Base-by-base conservation (phyloP, 2,329 filamentous ascomycete genomes). In the Gyromitra esculenta region DNA sequence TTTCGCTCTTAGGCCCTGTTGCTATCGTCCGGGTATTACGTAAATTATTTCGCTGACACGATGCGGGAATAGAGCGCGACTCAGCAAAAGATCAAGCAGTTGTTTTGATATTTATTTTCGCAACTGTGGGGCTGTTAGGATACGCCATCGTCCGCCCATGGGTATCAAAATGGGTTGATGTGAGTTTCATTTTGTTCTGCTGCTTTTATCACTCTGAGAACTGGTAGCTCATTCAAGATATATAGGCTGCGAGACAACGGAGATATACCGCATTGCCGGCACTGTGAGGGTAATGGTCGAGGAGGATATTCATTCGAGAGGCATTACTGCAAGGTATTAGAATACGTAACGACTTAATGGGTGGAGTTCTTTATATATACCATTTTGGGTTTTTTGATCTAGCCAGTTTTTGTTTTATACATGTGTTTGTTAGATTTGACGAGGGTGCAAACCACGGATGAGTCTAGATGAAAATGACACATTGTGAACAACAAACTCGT, bases 51-150 rank as follows among this genome's bases (percentile, higher is more conserved):
- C 63, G 59, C 18, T 79, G 48, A 80, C 59, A 25, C 18, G 43
- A 11, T 35, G 50, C 21, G 8, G 39, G n/a, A 69, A 64, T 74
- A 89, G 87, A 91, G 81, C 84, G 90, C 71, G 90, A 91, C 81
- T 90, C 89, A n/a, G 85, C 87, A 18, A 91, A 91, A 81, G 90
- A 91, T 79, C 85, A 90, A 81, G 86, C 88, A 0, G 88, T 91
- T 1, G 89, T 91, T 1, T 87, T 89, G 75, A 86, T 90, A 35
- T 91, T 91, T 81, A 90, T 91, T 54, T 84, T 89, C 75, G 88
- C 88, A 39, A 91, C 89, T 1, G 85, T 87, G 7, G 87, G 88
- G 3, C 81, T 91, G 78, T 83, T 91, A 78, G 84, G 84, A 1
- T 91, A 89, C 86, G 89, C 90, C 1, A 85, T 85, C 5, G 81